Evolutionary conservation across 2,329 filamentous ascomycete species (phyloP).

Genomic region (Davidsoniella virescens): DNA sequence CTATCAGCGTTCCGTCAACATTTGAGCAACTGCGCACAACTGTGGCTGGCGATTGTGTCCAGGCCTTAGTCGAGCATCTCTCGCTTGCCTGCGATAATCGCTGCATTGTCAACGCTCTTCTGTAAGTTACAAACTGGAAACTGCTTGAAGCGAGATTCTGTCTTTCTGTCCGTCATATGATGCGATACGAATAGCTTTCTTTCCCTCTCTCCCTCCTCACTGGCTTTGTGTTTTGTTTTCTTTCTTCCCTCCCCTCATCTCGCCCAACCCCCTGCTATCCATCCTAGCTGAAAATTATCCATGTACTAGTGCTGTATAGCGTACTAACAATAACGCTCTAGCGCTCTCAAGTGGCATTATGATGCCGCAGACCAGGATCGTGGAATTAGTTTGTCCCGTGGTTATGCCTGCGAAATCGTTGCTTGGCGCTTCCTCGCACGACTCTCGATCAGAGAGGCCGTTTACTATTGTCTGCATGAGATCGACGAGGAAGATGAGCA

Average conservation of each 20-base stretch:
- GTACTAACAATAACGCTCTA: constrained; percentile 19
- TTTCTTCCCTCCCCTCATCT: background rate
- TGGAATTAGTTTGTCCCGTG: constrained; percentile 50
- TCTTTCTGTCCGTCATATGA: background rate
- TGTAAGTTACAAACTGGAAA: constrained; percentile 34
- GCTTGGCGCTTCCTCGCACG: constrained; percentile 63
- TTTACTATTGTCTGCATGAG: constrained; percentile 60
- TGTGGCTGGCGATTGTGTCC: constrained; percentile 41
- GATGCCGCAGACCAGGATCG: constrained; percentile 45
- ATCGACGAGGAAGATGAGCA: constrained; percentile 30
- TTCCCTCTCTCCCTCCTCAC: background rate
- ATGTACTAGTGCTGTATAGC: background rate
- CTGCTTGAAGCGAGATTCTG: background rate
- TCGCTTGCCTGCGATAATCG: constrained; percentile 47
- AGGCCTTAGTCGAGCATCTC: constrained; percentile 46
- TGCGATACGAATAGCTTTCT: background rate
- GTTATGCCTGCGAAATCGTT: constrained; percentile 63
- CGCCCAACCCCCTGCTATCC: background rate
- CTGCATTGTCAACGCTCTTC: constrained; percentile 53
- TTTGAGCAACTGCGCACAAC: constrained; percentile 61
- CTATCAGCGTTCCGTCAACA: constrained; percentile 46
- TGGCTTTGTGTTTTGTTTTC: too few species aligned
- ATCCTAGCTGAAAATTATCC: constrained; percentile 9
- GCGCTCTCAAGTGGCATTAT: constrained; percentile 62
- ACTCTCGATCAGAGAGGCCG: constrained; percentile 54